Evolutionary conservation across 164 flowering plant species (phyloP).

Genomic region (Tetracentron sinense): DNA sequence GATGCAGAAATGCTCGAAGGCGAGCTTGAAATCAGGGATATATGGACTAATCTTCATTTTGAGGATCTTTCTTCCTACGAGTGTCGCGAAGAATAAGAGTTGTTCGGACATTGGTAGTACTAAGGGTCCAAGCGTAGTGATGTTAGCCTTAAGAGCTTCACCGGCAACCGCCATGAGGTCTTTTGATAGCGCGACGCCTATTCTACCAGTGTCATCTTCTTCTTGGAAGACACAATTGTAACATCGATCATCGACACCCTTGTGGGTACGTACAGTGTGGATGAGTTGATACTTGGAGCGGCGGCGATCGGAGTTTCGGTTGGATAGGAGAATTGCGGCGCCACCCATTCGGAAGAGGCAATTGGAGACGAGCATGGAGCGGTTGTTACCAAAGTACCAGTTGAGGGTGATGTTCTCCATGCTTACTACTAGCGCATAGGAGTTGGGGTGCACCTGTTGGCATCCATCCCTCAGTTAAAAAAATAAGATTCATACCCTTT

Average conservation of each 20-base stretch:
- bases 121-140: constrained; percentile 72
- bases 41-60: constrained; percentile 66
- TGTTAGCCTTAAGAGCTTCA: constrained; percentile 70
- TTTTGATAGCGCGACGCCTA: constrained; percentile 70
- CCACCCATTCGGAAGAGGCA: constrained; percentile 92
- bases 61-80: constrained; percentile 48
- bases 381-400: constrained; percentile 83
- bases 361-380: constrained; percentile 80
- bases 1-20: constrained; percentile 81
- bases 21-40: constrained; percentile 80
- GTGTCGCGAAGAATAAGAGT: constrained; percentile 53
- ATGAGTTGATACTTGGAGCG: constrained; percentile 73
- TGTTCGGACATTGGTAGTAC: constrained; percentile 85
- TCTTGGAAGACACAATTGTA: constrained; percentile 64
- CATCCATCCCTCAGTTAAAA: neutral
- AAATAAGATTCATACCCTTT: too few species aligned
- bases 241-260: constrained; percentile 59
- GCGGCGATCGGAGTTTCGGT: constrained; percentile 52
- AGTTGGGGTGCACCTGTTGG: constrained; percentile 59
- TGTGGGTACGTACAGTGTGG: constrained; percentile 82
- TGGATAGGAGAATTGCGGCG: constrained; percentile 79
- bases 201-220: constrained; percentile 43
- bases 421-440: constrained; percentile 81
- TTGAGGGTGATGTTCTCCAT: constrained; percentile 84
- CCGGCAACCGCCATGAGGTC: constrained; percentile 83